Conservation (phyloP, 768 basidiomycete genomes). For the Saitozyma sp. region DNA sequence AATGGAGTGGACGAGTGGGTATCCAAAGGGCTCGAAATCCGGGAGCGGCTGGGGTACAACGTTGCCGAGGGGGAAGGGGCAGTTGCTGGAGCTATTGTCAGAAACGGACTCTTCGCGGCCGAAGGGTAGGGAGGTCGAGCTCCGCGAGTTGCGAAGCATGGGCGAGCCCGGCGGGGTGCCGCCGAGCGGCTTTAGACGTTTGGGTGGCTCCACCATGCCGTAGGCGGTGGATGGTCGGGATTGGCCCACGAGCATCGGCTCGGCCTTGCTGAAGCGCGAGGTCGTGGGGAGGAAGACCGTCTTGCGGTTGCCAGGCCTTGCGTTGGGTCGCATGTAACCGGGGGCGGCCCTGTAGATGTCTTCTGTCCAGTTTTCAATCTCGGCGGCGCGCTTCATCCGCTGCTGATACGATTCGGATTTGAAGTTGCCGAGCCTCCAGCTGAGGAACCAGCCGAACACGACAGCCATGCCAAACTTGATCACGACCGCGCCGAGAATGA, state of each 20-base stretch:
- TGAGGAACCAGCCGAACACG: slow-evolving; percentile 96
- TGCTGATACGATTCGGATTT: slow-evolving; percentile 88
- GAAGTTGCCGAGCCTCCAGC: slow-evolving; percentile 92
- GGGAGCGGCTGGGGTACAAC: slow-evolving; percentile 89
- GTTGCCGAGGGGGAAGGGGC: slow-evolving; percentile 86
- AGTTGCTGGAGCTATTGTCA: slow-evolving; percentile 55
- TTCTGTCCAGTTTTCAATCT: slow-evolving; percentile 94
- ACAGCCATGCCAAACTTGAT: slow-evolving; percentile 97
- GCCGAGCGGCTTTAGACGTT: slow-evolving; percentile 49
- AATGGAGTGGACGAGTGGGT: slow-evolving; percentile 88
- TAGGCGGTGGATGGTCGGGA: slow-evolving; percentile 51
- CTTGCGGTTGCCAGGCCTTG: slow-evolving; percentile 55
- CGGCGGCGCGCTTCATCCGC: slow-evolving; percentile 79
- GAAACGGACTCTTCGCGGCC: slow-evolving; percentile 55
- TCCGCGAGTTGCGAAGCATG: slow-evolving; percentile 71
- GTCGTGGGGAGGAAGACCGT: slow-evolving; percentile 57
- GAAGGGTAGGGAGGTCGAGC: slow-evolving; percentile 69
- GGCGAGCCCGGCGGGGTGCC: slow-evolving; percentile 72
- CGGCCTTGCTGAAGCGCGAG: slow-evolving; percentile 65
- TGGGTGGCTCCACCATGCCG: slow-evolving; percentile 29
- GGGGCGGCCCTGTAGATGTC: slow-evolving; percentile 95
- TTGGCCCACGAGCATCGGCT: slow-evolving; percentile 59
- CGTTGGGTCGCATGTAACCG: slow-evolving; percentile 80
- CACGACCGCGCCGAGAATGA: slow-evolving; percentile 94
- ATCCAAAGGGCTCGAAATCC: slow-evolving; percentile 94